Conservation (phyloP, 257 asterid genomes). For the Plantago major region DNA sequence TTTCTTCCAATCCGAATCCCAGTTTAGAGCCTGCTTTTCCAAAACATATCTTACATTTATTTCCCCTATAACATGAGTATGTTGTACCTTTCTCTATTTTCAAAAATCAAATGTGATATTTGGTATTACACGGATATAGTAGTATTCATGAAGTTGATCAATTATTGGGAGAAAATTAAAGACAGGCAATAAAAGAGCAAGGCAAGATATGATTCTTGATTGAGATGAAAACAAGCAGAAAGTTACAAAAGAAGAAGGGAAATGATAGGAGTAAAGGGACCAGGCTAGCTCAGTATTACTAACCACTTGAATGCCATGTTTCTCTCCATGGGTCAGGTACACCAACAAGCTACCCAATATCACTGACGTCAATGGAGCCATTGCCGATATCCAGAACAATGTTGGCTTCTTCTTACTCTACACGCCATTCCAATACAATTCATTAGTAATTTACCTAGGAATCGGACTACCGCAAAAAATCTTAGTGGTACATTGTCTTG, state of each 20-base stretch:
- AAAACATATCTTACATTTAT: too few relatives aligned
- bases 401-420: conserved; percentile 81
- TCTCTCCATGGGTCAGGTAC: conserved; percentile 82
- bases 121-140: too few relatives aligned
- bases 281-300: conserved; percentile 12
- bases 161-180: background rate
- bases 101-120: too few relatives aligned
- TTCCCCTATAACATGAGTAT: too few relatives aligned
- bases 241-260: conserved; percentile 1
- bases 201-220: background rate
- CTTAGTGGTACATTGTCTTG: too few relatives aligned
- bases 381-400: conserved; percentile 90
- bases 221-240: background rate
- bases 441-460: background rate
- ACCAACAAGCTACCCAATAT: conserved; percentile 73
- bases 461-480: too few relatives aligned
- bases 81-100: too few relatives aligned
- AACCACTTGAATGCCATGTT: conserved; percentile 90
- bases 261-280: too few relatives aligned
- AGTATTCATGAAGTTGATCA: background rate
- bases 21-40: too few relatives aligned
- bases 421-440: conserved; percentile 8
- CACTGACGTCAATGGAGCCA: conserved; percentile 85
- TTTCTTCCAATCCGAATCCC: too few relatives aligned
- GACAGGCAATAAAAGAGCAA: background rate